Conservation (phyloP, 2,329 filamentous ascomycete species). For the Cladosporium sp. region DNA sequence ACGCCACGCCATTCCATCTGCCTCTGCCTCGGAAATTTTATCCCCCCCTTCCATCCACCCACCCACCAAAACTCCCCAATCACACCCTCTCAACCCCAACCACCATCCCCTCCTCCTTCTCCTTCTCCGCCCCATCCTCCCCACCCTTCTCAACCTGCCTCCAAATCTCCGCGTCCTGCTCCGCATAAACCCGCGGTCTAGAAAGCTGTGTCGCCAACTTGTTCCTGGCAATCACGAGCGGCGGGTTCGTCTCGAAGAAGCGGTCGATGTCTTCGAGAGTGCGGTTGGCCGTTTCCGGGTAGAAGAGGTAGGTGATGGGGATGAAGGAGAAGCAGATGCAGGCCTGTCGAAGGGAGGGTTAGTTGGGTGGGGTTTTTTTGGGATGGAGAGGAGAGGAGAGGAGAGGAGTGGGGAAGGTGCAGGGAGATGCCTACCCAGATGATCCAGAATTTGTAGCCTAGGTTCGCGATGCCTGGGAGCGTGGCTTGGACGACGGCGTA, state of each 20-base stretch:
- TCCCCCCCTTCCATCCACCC: too few relatives aligned
- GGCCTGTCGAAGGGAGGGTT: constrained; percentile 19
- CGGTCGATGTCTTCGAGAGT: constrained; percentile 40
- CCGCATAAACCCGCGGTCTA: constrained; percentile 19
- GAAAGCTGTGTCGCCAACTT: constrained; percentile 19
- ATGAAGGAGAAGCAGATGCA: constrained; percentile 51
- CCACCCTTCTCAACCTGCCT: neutral
- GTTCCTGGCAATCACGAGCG: constrained; percentile 17
- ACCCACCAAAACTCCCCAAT: neutral
- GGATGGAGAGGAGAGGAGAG: neutral
- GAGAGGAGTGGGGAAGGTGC: neutral
- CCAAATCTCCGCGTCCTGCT: constrained; percentile 18
- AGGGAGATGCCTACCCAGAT: constrained; percentile 39
- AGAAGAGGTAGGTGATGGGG: constrained; percentile 49
- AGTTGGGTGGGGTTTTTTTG: neutral
- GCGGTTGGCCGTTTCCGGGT: constrained; percentile 50
- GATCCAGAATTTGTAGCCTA: constrained; percentile 52
- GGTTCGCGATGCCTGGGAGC: constrained; percentile 33
- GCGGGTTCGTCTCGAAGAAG: constrained; percentile 31
- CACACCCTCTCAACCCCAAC: neutral
- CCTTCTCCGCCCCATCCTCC: neutral
- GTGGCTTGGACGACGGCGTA: constrained; percentile 29
- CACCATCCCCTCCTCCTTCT: neutral
- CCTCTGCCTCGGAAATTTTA: too few relatives aligned
- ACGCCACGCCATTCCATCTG: too few relatives aligned